These are phyloP conservation scores for Malbranchea zuffiana DNA, from an alignment of 2,329 filamentous ascomycete species.

Conservation along the genomic window DNA sequence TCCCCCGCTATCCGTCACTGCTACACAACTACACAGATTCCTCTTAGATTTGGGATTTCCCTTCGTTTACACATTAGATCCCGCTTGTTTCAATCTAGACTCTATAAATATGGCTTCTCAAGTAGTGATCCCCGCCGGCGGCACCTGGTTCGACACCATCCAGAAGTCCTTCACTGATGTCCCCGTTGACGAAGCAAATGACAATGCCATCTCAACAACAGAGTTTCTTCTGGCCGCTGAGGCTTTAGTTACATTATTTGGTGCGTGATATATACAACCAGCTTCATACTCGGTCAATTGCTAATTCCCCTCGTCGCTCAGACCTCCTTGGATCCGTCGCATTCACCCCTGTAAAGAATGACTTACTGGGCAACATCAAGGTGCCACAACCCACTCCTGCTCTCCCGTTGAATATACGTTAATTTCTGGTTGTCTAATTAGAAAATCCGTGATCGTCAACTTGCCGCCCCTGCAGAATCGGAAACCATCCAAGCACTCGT, in stretches of 20 bases:
- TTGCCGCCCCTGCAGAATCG: conserved; percentile 67
- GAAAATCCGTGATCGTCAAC: conserved; percentile 82
- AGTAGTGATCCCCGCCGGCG: conserved; percentile 47
- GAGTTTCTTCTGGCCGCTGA: conserved; percentile 89
- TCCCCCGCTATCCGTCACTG: not conserved
- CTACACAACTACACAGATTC: conserved; percentile 1
- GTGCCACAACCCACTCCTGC: conserved; percentile 41
- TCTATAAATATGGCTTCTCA: conserved; percentile 41
- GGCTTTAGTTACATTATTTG: conserved; percentile 76
- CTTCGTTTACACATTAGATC: conserved; percentile 8
- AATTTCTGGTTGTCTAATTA: conserved; percentile 26
- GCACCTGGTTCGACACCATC: conserved; percentile 77
- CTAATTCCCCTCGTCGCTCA: conserved; percentile 18
- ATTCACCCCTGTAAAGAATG: conserved; percentile 82
- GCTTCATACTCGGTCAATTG: not conserved
- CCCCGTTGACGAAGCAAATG: conserved; percentile 59
- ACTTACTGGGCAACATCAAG: conserved; percentile 86
- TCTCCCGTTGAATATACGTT: no score
- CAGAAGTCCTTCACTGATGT: conserved; percentile 78
- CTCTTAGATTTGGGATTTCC: conserved; percentile 11
- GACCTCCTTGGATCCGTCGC: conserved; percentile 57
- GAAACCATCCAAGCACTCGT: conserved; percentile 75
- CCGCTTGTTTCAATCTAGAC: conserved; percentile 4
- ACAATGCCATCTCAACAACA: conserved; percentile 67
- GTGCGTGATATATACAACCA: conserved; percentile 37